A percentile compares a stretch with the other conserved stretches of the same genome.
phyloP scores from a whole-genome alignment of 495 filamentous ascomycete species.

The Sphaerosporella brunnea region DNA sequence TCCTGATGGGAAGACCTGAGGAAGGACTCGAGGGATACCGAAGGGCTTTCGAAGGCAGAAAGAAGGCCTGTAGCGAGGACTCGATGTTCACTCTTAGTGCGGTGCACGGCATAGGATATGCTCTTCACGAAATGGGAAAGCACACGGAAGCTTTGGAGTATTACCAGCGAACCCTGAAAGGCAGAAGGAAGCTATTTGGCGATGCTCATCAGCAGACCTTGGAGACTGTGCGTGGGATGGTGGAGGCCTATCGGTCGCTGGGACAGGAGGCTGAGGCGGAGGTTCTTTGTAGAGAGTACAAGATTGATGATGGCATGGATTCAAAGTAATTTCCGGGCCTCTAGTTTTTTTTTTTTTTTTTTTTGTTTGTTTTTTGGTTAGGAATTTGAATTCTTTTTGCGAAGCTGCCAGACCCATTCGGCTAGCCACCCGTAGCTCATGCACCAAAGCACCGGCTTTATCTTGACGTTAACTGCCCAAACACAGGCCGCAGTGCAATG shows the following conservation, averaged over 20 bases:
- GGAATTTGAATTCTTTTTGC: no score
- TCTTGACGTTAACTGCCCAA: no score
- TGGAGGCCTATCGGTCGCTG: background rate
- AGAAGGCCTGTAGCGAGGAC: slow-evolving; percentile 4
- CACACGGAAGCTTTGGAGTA: background rate
- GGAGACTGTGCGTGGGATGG: background rate
- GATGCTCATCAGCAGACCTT: background rate
- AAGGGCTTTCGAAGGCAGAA: background rate
- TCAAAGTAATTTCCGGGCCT: no score
- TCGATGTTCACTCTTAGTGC: background rate
- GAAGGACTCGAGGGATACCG: slow-evolving; percentile 2
- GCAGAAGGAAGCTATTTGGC: background rate
- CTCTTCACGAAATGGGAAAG: background rate
- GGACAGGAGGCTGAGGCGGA: background rate
- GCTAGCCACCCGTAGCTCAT: no score
- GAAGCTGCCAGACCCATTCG: no score
- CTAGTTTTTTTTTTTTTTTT: no score
- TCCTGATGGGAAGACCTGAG: background rate
- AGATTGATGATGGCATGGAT: background rate
- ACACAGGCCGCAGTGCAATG: no score
- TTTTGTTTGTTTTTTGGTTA: no score
- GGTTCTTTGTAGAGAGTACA: background rate
- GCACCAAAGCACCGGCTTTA: no score
- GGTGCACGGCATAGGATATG: background rate
- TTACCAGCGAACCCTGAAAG: background rate